These are phyloP conservation scores for Leccinum aurantiacum DNA, from an alignment of 768 basidiomycete genomes.

Conservation along the genomic window DNA sequence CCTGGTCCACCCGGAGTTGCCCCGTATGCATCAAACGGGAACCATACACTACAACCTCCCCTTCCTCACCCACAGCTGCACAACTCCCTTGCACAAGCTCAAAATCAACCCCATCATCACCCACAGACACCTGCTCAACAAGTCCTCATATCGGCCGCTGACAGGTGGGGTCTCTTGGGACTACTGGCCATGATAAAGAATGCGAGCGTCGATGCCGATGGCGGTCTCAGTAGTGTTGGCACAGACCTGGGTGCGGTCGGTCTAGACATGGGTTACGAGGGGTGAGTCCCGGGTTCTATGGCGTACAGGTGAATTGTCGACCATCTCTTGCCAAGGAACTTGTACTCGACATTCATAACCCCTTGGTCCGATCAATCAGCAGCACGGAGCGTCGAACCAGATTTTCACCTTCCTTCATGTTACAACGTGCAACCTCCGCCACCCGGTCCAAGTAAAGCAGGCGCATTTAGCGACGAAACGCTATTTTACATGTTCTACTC, in stretches of 20 bases:
- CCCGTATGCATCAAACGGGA: conserved; percentile 38
- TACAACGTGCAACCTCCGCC: conserved; percentile 91
- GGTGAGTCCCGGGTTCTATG: conserved; percentile 53
- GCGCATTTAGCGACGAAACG: conserved; percentile 91
- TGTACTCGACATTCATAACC: conserved; percentile 92
- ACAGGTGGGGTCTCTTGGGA: conserved; percentile 91
- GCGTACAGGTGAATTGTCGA: conserved; percentile 19
- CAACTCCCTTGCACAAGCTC: conserved; percentile 29
- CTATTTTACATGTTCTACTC: conserved; percentile 99
- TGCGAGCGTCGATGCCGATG: conserved; percentile 71
- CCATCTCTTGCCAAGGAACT: conserved; percentile 46
- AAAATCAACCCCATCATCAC: conserved; percentile 44
- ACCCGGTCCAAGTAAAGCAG: conserved; percentile 76
- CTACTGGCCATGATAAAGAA: conserved; percentile 86
- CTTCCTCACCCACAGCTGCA: conserved; percentile 39
- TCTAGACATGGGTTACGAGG: conserved; percentile 80
- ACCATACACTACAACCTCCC: conserved; percentile 32
- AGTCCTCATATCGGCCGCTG: conserved; percentile 87
- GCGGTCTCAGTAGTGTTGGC: conserved; percentile 79
- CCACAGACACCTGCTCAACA: conserved; percentile 93
- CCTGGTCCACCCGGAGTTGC: conserved; percentile 39
- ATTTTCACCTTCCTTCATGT: conserved; percentile 86
- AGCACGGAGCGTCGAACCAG: conserved; percentile 84
- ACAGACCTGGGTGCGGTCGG: conserved; percentile 92
- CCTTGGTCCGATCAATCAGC: conserved; percentile 94